A percentile compares a stretch with the other conserved stretches of the same genome.
Evolutionary conservation across 2,329 filamentous ascomycete species (phyloP).

Genomic region (Didymella pomorum): DNA sequence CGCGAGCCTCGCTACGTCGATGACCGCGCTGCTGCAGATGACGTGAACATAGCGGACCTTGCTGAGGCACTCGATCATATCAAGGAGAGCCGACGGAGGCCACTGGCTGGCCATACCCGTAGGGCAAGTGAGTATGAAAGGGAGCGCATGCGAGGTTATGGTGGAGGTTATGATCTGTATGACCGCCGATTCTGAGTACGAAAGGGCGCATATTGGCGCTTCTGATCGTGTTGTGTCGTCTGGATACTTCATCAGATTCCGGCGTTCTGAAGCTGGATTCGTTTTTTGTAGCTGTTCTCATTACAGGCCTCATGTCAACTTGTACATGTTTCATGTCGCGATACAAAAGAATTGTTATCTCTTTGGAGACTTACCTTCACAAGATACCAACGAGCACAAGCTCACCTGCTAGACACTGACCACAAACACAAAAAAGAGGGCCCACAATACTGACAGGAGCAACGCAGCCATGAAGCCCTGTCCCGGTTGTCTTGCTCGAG

Average conservation of each 20-base stretch:
- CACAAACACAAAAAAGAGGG: background rate
- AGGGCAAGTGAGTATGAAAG: background rate
- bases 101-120: slow-evolving; percentile 5
- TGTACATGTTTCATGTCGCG: background rate
- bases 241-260: background rate
- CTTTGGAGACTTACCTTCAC: too few relatives aligned
- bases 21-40: background rate
- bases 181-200: background rate
- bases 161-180: slow-evolving; percentile 8
- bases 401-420: background rate
- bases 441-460: background rate
- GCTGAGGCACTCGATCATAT: slow-evolving; percentile 14
- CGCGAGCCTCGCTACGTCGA: background rate
- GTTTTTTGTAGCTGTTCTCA: background rate
- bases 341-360: background rate
- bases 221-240: background rate
- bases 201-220: too few relatives aligned
- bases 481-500: background rate
- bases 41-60: background rate
- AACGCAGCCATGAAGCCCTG: background rate
- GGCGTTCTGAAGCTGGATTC: background rate
- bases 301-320: background rate
- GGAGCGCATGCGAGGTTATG: slow-evolving; percentile 10
- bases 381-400: too few relatives aligned
- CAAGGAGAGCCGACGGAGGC: slow-evolving; percentile 6